Conservation (phyloP, 2,329 filamentous ascomycete genomes). For the Byssochlamys sp. region DNA sequence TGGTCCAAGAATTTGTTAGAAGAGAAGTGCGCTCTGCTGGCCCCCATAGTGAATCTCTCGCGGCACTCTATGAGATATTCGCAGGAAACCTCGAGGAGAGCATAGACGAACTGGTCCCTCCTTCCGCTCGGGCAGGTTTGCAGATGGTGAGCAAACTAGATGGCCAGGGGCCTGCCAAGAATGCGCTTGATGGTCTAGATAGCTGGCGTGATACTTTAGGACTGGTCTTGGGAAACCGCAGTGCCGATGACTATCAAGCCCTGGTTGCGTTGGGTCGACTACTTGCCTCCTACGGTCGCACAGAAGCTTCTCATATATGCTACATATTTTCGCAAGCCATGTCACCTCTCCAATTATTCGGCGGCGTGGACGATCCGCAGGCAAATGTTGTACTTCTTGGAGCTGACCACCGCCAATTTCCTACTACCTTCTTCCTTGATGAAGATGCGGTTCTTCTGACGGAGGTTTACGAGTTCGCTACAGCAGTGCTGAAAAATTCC, state of each 20-base stretch:
- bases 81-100: conserved; percentile 91
- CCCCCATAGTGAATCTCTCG: conserved; percentile 74
- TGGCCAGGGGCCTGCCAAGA: conserved; percentile 52
- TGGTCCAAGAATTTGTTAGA: conserved; percentile 87
- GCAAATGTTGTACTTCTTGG: conserved; percentile 75
- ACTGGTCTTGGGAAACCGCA: conserved; percentile 80
- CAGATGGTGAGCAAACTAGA: conserved; percentile 73
- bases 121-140: conserved; percentile 81
- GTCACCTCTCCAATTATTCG: conserved; percentile 53
- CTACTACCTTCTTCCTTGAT: conserved; percentile 65
- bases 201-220: conserved; percentile 88
- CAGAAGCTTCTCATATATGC: conserved; percentile 88
- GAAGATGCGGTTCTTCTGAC: conserved; percentile 84
- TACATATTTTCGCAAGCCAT: conserved; percentile 68
- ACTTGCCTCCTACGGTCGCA: conserved; percentile 72
- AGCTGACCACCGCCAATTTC: conserved; percentile 64
- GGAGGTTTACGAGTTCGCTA: conserved; percentile 86
- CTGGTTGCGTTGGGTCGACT: conserved; percentile 72
- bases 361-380: conserved; percentile 71
- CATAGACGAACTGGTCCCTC: conserved; percentile 87
- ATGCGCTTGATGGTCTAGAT: conserved; percentile 74
- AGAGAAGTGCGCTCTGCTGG: conserved; percentile 81
- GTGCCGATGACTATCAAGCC: conserved; percentile 64
- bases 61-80: conserved; percentile 84
- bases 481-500: conserved; percentile 57